These are phyloP conservation scores for Penicillium sp. DNA, from an alignment of 2,329 filamentous ascomycete species.

Conservation along the genomic window DNA sequence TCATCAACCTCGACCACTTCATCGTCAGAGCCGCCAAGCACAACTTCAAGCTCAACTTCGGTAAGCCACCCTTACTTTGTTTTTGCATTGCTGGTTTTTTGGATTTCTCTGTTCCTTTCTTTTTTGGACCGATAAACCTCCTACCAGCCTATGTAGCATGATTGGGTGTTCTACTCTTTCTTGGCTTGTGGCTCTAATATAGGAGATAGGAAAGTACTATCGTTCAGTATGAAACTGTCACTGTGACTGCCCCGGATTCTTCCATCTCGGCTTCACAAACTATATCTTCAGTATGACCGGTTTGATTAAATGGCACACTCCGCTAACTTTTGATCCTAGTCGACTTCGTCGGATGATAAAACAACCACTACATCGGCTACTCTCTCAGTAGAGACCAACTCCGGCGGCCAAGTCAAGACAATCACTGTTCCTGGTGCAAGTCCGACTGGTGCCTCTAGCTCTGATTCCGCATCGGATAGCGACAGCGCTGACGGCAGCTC, in stretches of 20 bases:
- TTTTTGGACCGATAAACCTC: neutral
- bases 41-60: constrained; percentile 22
- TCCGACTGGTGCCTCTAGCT: constrained; percentile 15
- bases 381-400: constrained; percentile 24
- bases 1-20: constrained; percentile 17
- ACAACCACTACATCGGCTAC: constrained; percentile 16
- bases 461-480: constrained; percentile 16
- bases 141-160: neutral
- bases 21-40: neutral
- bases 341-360: constrained; percentile 10
- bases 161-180: constrained; percentile 7
- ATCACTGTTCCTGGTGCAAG: constrained; percentile 26
- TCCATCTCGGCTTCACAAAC: constrained; percentile 1
- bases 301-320: neutral
- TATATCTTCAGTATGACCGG: constrained; percentile 8
- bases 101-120: neutral
- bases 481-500: constrained; percentile 17
- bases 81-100: neutral
- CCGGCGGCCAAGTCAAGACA: constrained; percentile 28
- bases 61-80: constrained; percentile 15
- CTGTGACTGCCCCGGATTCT: constrained; percentile 7
- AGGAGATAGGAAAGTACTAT: constrained; percentile 21
- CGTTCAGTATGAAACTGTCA: constrained; percentile 15
- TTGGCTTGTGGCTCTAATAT: constrained; percentile 16
- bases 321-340: constrained; percentile 13